Base-by-base conservation (phyloP, 768 basidiomycete genomes). In the Xerocomellus intermedius region DNA sequence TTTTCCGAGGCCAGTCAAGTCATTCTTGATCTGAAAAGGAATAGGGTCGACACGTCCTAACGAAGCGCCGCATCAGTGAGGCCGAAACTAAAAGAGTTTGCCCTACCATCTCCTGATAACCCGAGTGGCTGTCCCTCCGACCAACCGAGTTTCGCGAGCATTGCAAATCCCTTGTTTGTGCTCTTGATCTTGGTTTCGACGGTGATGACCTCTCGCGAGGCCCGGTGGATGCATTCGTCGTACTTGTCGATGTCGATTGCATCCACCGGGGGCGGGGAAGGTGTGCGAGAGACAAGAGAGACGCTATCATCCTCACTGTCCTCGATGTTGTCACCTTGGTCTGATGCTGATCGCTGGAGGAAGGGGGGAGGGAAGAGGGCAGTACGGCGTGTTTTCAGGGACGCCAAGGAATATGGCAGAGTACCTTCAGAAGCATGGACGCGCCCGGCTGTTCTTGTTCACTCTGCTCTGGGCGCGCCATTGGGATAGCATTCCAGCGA, bases 111-210 rank as follows among this genome's bases (percentile, higher is more conserved):
- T 28, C 79, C 83, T 48, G 89, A 87, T 16, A 89, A 62, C 5
- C 91, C 91, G 1, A 94, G 75, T 17, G 87, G 83, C 59, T 86
- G 82, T 13, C 91, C 91, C 64, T 90, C 89, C 0, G 78, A 72
- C 91, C 91, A 93, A 8, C 91, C 91, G 50, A 93, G 80, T 71
- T 87, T 92, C 32, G 84, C 79, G 2, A 94, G 82, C 76, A 94
- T 79, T 8, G 82, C 76, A 67, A 91, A 92, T 13, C 91, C 91
- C 64, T 85, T 89, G 72, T 94, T 94, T 36, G 82, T 79, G 39
- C 81, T 77, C 67, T 87, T 87, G 63, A 94, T 84, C 69, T 79
- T 90, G 39, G 89, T 92, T 48, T 93, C 86, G 51, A 92, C 82
- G 8, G 91, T 92, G 57, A 92, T 80, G 60, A 84, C 77, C 64